Evolutionary conservation across 768 basidiomycete species (phyloP), one percentile per base, ranked within the genome.

Genomic region (Leucogyrophana mollusca): DNA sequence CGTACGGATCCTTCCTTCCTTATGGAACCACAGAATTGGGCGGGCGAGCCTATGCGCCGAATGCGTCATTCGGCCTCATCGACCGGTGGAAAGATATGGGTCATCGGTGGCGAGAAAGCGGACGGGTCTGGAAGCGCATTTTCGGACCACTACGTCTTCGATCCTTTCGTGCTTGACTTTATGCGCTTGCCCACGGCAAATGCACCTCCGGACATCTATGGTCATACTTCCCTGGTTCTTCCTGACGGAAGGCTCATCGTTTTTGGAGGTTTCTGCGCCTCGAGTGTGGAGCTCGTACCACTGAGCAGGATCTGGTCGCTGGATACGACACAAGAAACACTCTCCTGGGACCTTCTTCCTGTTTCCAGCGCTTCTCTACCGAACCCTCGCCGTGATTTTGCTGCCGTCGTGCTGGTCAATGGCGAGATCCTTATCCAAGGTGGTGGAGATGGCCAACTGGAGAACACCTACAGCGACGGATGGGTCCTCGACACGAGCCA

Each of bases 91-190:
- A 66, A 70, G 36, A 71, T 90, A 9, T 90, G 77, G 66, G 73
- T 94, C 27, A 74, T 87, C 37, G 93, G 93, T 3, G 93, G 93
- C 7, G 77, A 87, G 65, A 83, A 76, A 56, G 80, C 80, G n/a
- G 93, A 95, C 61, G 89, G 81, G 10, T 94, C 91, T 8, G 73
- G 73, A 1, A 69, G 66, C 40, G 78, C 71, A 1, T 83, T 87
- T 57, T 69, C 76, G 4, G 81, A 87, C 37, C 77, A 85, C 45
- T 90, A 81, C 54, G 60, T 75, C 17, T 91, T 89, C 65, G 59
- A 77, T 54, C 74, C 81, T 14, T 65, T 54, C 9, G 52, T 54
- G 3, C 70, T 72, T 18, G 64, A 72, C 5, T 94, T 92, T 63
- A 68, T 71, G 2, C 60, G 61, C 9, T 65, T 92, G 22, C 77